Conservation (phyloP, 768 basidiomycete species). For the Holtermannia corniformis region DNA sequence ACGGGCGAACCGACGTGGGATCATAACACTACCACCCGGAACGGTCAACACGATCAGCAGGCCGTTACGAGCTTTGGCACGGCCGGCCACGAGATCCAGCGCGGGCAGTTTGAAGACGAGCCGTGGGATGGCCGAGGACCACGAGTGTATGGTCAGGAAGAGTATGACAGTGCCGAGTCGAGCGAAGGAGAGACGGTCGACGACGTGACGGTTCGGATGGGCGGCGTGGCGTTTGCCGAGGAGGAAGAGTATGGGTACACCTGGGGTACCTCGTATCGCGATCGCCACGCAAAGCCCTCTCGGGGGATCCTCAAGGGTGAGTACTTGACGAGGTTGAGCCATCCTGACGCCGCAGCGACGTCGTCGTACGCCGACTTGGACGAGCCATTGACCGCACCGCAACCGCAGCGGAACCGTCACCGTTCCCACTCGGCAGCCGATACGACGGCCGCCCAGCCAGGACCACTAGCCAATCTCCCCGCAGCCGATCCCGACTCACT, state of each 20-base stretch:
- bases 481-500: slow-evolving; percentile 77
- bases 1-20: slow-evolving; percentile 54
- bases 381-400: slow-evolving; percentile 4
- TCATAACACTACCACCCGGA: slow-evolving; percentile 52
- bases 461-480: slow-evolving; percentile 72
- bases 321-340: slow-evolving; percentile 32
- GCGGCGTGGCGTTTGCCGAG: slow-evolving; percentile 12
- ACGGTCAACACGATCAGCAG: slow-evolving; percentile 5
- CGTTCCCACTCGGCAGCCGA: slow-evolving; percentile 73
- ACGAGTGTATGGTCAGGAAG: slow-evolving; percentile 37
- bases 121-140: slow-evolving; percentile 46
- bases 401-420: slow-evolving; percentile 11
- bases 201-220: slow-evolving; percentile 31
- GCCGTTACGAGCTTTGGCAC: slow-evolving; percentile 4
- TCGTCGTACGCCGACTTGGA: slow-evolving; percentile 10
- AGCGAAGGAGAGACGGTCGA: slow-evolving; percentile 44
- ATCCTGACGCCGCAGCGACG: neutral
- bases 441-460: slow-evolving; percentile 50
- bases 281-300: slow-evolving; percentile 50
- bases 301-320: slow-evolving; percentile 84
- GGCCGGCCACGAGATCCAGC: slow-evolving; percentile 12
- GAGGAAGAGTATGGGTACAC: slow-evolving; percentile 52
- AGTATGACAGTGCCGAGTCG: slow-evolving; percentile 52
- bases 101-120: slow-evolving; percentile 44
- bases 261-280: slow-evolving; percentile 65